Conservation (phyloP, 139 green algal genomes). For the Tetradesmus lagerheimii region DNA sequence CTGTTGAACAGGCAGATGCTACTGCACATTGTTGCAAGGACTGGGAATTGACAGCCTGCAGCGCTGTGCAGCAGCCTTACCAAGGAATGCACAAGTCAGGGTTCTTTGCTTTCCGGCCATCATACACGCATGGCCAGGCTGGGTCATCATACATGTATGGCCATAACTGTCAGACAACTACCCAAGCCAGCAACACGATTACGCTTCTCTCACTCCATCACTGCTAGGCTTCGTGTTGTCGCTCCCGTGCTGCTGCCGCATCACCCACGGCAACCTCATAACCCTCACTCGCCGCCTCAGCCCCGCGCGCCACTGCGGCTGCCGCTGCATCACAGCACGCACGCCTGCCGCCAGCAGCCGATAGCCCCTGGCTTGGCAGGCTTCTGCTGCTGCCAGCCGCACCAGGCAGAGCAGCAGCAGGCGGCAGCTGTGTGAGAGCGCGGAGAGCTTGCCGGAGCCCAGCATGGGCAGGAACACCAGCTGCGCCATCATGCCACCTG, state of each 20-base stretch:
- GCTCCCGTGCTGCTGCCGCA: background rate
- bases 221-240: too few species aligned
- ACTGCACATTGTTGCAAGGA: too few species aligned
- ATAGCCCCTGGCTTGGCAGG: background rate
- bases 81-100: too few species aligned
- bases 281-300: background rate
- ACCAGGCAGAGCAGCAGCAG: conserved; percentile 28
- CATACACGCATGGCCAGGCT: too few species aligned
- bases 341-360: conserved; percentile 7
- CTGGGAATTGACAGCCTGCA: too few species aligned
- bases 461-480: conserved; percentile 41
- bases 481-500: conserved; percentile 40
- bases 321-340: background rate
- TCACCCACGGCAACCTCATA: background rate
- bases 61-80: too few species aligned
- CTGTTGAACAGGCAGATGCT: too few species aligned
- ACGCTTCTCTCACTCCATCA: background rate
- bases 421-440: background rate
- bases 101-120: too few species aligned
- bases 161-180: too few species aligned
- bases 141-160: too few species aligned
- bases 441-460: conserved; percentile 22
- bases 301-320: background rate
- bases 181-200: too few species aligned
- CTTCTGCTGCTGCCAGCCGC: conserved; percentile 14